phyloP scores from a whole-genome alignment of 108 stramenopile genomes.

The Bacterosira constricta region DNA sequence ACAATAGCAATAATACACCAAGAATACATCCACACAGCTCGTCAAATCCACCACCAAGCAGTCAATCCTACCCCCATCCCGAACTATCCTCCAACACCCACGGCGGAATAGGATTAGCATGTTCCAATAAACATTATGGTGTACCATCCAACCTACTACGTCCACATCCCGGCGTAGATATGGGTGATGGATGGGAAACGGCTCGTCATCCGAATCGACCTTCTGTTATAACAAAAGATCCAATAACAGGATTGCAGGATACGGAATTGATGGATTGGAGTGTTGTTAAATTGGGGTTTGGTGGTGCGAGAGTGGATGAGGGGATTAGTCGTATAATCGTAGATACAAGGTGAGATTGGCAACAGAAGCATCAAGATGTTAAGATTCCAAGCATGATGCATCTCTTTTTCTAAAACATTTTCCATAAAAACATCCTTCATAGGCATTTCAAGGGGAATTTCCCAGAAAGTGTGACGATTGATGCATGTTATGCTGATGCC shows the following conservation, averaged over 20 bases:
- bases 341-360: too few species aligned
- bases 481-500: conserved; percentile 67
- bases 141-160: conserved; percentile 83
- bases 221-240: conserved; percentile 55
- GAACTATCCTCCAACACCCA: conserved; percentile 59
- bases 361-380: conserved; percentile 58
- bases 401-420: neutral
- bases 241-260: conserved; percentile 72
- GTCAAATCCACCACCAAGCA: conserved; percentile 18
- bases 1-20: conserved; percentile 24
- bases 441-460: conserved; percentile 80
- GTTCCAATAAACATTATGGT: conserved; percentile 93
- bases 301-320: conserved; percentile 37
- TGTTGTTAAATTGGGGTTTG: conserved; percentile 77
- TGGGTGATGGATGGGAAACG: conserved; percentile 96
- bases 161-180: conserved; percentile 69
- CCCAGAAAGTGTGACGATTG: conserved; percentile 85
- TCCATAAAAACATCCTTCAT: too few species aligned
- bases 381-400: neutral
- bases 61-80: conserved; percentile 32
- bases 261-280: conserved; percentile 85
- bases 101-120: conserved; percentile 71
- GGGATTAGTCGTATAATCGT: conserved; percentile 72
- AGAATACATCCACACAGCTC: conserved; percentile 42
- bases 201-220: conserved; percentile 88